Evolutionary conservation across 108 stramenopile genomes (phyloP), one percentile per base, ranked within the genome.

Genomic region (Cyclotella kingstonii): DNA sequence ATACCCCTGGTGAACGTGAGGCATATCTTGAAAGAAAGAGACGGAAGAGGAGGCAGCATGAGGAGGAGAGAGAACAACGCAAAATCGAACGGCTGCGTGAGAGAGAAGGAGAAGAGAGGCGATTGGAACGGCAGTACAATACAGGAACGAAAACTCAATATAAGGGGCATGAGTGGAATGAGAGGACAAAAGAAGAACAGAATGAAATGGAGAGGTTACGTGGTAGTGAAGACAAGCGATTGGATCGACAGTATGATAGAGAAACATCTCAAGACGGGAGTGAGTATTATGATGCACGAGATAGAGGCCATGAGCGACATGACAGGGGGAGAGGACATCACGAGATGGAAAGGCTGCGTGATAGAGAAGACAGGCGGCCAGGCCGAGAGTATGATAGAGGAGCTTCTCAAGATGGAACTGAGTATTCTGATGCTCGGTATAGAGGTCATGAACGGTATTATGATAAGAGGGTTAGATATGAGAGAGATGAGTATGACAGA

Each of bases 21-120:
- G 73, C 30, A 43, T 74, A 74, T 45, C 52, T 54, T 22, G 42
- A 74, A 43, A 8, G 50, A 42, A 59, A 72, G 19, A 14, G 70
- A 40, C 21, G 29, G 5, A 72, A 57, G 39, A 60, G 63, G 33
- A 55, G 47, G 19, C 34, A 56, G 27, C 31, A 42, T 33, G 47
- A 52, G 52, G 59, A 60, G 38, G 29, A 41, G 43, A 53, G 22
- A 43, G 22, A 23, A 25, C 19, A 26, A 41, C 56, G 56, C 12
- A 42, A 59, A 28, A 44, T 29, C 6, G 36, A 39, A 35, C 33
- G 26, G 15, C 23, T 33, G 57, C 39, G n/a, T n/a, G n/a, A n/a
- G n/a, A n/a, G 57, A 10, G 52, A 26, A 28, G 33, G 45, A 21
- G 19, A 53, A 53, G 52, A 53, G 22, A 5, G 30, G 14, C 52